Evolutionary conservation across 176 grass and related monocot species (phyloP).

Genomic region (Oryza meridionalis): DNA sequence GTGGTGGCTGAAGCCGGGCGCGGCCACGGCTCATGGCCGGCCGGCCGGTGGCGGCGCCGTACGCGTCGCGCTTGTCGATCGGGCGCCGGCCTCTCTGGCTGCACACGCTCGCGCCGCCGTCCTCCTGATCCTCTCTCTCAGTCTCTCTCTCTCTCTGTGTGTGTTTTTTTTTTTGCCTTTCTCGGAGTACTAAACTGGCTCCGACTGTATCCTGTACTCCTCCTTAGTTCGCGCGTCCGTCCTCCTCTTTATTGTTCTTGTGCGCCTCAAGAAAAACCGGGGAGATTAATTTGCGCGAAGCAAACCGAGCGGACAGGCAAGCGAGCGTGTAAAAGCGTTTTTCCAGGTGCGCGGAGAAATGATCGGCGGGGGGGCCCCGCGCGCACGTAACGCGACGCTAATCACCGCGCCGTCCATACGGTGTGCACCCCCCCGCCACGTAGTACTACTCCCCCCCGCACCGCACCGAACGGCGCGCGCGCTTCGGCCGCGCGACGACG

Average conservation of each 20-base stretch:
- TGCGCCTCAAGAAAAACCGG: background rate
- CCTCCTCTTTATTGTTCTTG: slow-evolving; percentile 19
- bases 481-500: background rate
- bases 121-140: background rate
- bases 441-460: background rate
- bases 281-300: background rate
- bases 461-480: too few relatives aligned
- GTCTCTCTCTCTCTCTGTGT: background rate
- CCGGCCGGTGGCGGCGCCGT: background rate
- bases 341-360: slow-evolving; percentile 43
- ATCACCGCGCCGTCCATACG: slow-evolving; percentile 4
- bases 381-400: background rate
- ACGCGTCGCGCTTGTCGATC: background rate
- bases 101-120: too few relatives aligned
- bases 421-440: background rate
- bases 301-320: background rate
- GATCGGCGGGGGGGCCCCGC: background rate
- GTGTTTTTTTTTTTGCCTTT: background rate
- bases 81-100: too few relatives aligned
- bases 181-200: background rate
- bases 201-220: too few relatives aligned
- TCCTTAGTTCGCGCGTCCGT: background rate
- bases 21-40: slow-evolving; percentile 40
- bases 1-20: slow-evolving; percentile 3
- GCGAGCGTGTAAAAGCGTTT: background rate